Conservation (phyloP, 2,329 filamentous ascomycete species). For the Aspergillus bombycis region DNA sequence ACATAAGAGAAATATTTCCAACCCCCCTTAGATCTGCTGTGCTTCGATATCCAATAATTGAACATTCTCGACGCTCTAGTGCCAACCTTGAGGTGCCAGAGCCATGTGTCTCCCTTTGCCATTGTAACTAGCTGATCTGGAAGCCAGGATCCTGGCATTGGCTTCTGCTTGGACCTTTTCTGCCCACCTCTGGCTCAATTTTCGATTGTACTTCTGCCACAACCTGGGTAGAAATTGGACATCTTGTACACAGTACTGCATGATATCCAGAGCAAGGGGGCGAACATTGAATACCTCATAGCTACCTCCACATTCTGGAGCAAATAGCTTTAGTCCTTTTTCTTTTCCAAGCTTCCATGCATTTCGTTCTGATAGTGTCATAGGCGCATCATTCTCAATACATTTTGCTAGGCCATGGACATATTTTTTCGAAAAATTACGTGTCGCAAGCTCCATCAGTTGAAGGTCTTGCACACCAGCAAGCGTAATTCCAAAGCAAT, state of each 20-base stretch:
- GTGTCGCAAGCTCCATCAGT: slow-evolving; percentile 56
- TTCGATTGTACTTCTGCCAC: slow-evolving; percentile 6
- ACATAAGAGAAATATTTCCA: background rate
- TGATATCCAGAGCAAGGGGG: slow-evolving; percentile 46
- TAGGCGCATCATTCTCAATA: slow-evolving; percentile 33
- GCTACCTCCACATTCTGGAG: slow-evolving; percentile 43
- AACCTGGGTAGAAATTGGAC: slow-evolving; percentile 29
- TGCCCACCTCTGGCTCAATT: background rate
- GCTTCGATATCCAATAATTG: background rate
- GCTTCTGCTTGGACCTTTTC: background rate
- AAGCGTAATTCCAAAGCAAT: slow-evolving; percentile 49
- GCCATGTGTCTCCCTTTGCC: background rate
- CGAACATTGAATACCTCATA: slow-evolving; percentile 54
- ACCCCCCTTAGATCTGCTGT: background rate
- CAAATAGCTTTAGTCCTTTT: slow-evolving; percentile 17
- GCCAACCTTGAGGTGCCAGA: background rate
- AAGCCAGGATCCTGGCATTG: background rate
- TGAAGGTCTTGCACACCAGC: slow-evolving; percentile 57
- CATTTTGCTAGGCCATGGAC: slow-evolving; percentile 46
- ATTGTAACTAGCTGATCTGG: background rate
- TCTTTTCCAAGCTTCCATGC: slow-evolving; percentile 24
- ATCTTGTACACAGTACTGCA: slow-evolving; percentile 53
- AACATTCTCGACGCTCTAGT: background rate
- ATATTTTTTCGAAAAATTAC: slow-evolving; percentile 23
- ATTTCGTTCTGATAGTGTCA: slow-evolving; percentile 19